Conservation (phyloP, 176 grass and related monocot species). For the Carex parvula region DNA sequence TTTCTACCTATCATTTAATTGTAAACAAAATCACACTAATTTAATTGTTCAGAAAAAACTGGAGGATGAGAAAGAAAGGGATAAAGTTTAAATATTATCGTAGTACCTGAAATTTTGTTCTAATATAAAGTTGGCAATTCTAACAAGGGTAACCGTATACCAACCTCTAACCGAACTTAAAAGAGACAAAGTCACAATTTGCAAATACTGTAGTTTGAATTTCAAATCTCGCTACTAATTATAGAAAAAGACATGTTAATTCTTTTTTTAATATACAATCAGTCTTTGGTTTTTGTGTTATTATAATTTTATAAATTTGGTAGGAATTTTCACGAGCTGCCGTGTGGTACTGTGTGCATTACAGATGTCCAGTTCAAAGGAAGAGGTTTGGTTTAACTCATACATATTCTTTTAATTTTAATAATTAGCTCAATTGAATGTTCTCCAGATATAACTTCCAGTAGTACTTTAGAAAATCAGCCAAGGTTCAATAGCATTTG, state of each 20-base stretch:
- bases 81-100: background rate
- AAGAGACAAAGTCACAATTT: background rate
- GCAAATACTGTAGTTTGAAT: background rate
- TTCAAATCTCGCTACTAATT: background rate
- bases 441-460: background rate
- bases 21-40: background rate
- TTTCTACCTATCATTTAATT: background rate
- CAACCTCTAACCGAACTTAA: background rate
- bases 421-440: background rate
- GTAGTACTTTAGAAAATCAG: background rate
- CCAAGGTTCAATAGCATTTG: background rate
- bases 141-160: background rate
- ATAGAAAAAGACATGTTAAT: background rate
- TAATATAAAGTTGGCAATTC: background rate
- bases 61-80: background rate
- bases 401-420: background rate
- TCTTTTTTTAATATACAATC: background rate
- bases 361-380: conserved; percentile 75
- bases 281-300: background rate
- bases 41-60: background rate
- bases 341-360: conserved; percentile 71
- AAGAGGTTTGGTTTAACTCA: conserved; percentile 53
- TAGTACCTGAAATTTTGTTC: background rate
- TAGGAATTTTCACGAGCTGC: conserved; percentile 82
- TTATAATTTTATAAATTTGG: background rate